These are phyloP conservation scores for Pseudogymnoascus sp. DNA, from an alignment of 2,329 filamentous ascomycete genomes.

Conservation along the genomic window DNA sequence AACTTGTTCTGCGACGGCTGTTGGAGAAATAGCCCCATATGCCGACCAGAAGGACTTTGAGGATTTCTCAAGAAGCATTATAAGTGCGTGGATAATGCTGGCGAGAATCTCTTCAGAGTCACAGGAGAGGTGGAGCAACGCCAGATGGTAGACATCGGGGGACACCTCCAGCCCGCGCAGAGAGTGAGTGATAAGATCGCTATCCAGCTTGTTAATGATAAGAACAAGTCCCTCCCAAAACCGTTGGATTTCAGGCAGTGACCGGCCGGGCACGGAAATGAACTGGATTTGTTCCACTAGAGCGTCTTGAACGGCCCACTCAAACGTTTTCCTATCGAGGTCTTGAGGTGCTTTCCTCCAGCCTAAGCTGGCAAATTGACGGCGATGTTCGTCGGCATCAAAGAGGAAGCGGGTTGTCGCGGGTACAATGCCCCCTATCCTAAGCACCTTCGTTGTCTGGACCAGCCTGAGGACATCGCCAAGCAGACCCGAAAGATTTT, in stretches of 20 bases:
- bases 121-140: conserved; percentile 46
- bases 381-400: conserved; percentile 55
- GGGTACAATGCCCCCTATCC: conserved; percentile 66
- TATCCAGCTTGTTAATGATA: conserved; percentile 66
- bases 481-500: conserved; percentile 41
- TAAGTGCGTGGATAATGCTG: conserved; percentile 63
- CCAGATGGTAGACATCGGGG: conserved; percentile 60
- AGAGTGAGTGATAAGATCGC: conserved; percentile 67
- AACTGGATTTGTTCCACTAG: conserved; percentile 59
- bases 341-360: conserved; percentile 59
- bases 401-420: conserved; percentile 83
- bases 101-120: conserved; percentile 53
- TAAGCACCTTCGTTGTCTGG: conserved; percentile 70
- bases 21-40: conserved; percentile 71
- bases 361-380: conserved; percentile 57
- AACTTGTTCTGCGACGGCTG: conserved; percentile 74
- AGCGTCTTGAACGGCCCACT: conserved; percentile 75
- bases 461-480: conserved; percentile 76
- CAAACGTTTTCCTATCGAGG: conserved; percentile 68
- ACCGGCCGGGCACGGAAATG: conserved; percentile 35
- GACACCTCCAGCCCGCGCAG: conserved; percentile 73
- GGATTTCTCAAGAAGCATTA: conserved; percentile 64
- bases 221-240: conserved; percentile 75
- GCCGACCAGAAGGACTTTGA: conserved; percentile 81
- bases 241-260: conserved; percentile 49